A percentile compares a stretch with the other conserved stretches of the same genome.
These are phyloP conservation scores for Hansfordia pulvinata DNA, from an alignment of 2,329 filamentous ascomycete genomes.

Conservation along the genomic window DNA sequence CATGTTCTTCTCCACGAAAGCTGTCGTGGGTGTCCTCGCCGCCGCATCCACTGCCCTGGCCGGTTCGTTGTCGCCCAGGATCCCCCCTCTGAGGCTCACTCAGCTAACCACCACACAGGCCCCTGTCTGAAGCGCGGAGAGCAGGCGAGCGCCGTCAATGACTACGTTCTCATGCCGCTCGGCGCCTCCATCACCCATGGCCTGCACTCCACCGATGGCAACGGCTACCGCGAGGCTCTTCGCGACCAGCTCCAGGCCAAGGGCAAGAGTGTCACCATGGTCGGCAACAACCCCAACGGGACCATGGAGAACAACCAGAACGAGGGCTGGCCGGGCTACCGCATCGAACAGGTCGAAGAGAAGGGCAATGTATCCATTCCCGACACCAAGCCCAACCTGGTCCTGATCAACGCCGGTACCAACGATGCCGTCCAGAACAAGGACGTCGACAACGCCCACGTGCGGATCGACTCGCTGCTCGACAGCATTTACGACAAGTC, in stretches of 20 bases:
- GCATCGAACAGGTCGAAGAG: conserved; percentile 17
- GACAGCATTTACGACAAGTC: conserved; percentile 15
- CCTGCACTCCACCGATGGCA: conserved; percentile 15
- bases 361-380: conserved; percentile 15
- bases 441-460: conserved; percentile 13
- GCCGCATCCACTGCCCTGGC: too few relatives aligned
- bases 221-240: conserved; percentile 22
- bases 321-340: conserved; percentile 21
- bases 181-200: conserved; percentile 24
- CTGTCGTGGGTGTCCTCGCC: too few relatives aligned
- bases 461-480: conserved; percentile 14
- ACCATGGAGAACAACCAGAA: conserved; percentile 20
- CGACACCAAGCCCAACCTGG: conserved; percentile 18
- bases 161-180: conserved; percentile 24
- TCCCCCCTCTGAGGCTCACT: too few relatives aligned
- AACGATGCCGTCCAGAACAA: conserved; percentile 22
- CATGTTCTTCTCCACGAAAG: too few relatives aligned
- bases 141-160: too few relatives aligned
- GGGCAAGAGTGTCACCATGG: conserved; percentile 20
- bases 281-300: conserved; percentile 21
- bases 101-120: too few relatives aligned
- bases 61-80: too few relatives aligned
- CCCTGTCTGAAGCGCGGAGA: too few relatives aligned
- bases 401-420: conserved; percentile 23
- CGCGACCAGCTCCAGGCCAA: conserved; percentile 16